Base-by-base conservation (phyloP, 2,329 filamentous ascomycete species). In the Tolypocladium tundrense region DNA sequence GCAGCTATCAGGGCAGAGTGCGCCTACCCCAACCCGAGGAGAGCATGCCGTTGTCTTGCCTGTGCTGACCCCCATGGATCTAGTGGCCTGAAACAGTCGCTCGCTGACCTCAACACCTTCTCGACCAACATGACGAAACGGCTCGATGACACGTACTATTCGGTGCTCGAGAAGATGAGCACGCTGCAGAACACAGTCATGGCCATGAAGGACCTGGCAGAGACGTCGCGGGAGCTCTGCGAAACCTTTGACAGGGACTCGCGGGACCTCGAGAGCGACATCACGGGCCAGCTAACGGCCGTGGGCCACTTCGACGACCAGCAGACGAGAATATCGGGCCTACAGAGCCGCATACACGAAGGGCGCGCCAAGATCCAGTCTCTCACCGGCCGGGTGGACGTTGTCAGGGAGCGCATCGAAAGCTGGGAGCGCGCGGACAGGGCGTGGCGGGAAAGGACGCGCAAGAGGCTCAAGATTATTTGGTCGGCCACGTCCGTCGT, bases 141-240 rank as follows among this genome's bases (percentile, higher is more conserved):
- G 40, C 81, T 93, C 48, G 88, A 92, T 68, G 83, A 88, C 59
- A 86, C 86, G 3, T 92, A 91, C 72, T 88, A 88, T 62, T 82
- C 83, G 0, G 81, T 91, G 11, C 76, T 91, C 37, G 85, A 90
- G 67, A 89, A 87, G 66, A 78, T 88, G 54, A 80, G 79, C 54
- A 70, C 78, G 1, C 75, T 92, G 42, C 85, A 87, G 57, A 80
- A 77, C 63, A 90, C 85, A 1, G 81, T 91, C 43, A 70, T 76
- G 7, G 80, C 80, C 2, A 75, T 93, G 35, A 85, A 85, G 65
- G 84, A 88, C 63, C 77, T 93, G n/a, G 84, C 86, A 0, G 75
- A 75, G 37, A 76, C 82, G 64, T 85, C 86, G 7, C 79, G 77
- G 57, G 77, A 82, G 55, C 76, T 87, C 10, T 80, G 82, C 60